Base-by-base conservation (phyloP, 176 grass and related monocot species). In the Tillandsia leiboldiana region DNA sequence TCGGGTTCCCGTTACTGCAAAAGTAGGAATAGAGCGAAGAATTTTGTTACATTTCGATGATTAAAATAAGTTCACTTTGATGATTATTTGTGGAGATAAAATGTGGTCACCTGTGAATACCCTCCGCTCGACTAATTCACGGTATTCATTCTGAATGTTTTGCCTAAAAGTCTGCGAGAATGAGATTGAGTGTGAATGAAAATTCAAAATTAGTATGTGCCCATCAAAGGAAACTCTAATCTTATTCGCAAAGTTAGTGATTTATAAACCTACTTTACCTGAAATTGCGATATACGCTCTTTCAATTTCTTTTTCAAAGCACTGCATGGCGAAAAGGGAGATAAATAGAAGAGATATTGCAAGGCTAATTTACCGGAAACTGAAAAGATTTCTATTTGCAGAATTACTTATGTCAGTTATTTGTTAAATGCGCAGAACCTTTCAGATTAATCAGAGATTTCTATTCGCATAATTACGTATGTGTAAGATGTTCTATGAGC, bases 231-330 rank as follows among this genome's bases (percentile, higher is more conserved):
- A 20, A 18, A 64, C 18, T 6, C 24, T 62, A 48, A n/a, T 12
- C 12, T 65, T 28, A 53, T 10, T 83, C 13, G 48, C 24, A 26
- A 51, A 68, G 67, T 42, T 12, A 69, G 18, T 29, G 23, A 28
- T 8, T 26, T 13, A 50, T 23, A 75, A 66, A 12, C n/a, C 14
- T 27, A 6, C 33, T 23, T 53, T 18, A 80, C 77, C 72, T 85
- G 83, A 68, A 85, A 85, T 27, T 85, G 72, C 14, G 72, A 53
- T 47, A 85, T 76, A 42, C 67, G 61, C 50, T 85, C 83, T 79
- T 85, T 85, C 26, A 85, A 64, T 70, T 74, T 79, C 63, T 76
- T 85, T 67, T 80, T 85, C 29, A 85, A 52, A 68, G 72, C 72
- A 29, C 83, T 80, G 77, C 48, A 72, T 2, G 12, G 65, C 47